These are phyloP conservation scores for Penicillium antarcticum DNA, from an alignment of 495 filamentous ascomycete species.

Conservation along the genomic window DNA sequence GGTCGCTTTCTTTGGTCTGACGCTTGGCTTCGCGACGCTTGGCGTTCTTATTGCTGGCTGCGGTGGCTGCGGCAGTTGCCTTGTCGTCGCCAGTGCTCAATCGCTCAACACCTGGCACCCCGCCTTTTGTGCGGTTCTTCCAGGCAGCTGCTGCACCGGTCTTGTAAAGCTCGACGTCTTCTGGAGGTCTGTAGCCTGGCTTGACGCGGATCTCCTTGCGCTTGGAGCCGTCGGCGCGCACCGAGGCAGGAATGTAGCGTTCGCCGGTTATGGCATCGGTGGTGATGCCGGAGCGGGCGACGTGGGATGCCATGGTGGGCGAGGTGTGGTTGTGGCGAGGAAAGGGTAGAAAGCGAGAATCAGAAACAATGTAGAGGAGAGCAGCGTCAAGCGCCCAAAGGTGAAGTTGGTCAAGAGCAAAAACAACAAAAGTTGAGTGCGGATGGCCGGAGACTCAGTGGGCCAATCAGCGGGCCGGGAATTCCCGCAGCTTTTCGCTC, in stretches of 20 bases:
- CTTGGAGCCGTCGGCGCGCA: constrained; percentile 80
- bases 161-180: constrained; percentile 96
- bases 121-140: constrained; percentile 73
- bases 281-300: constrained; percentile 67
- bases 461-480: constrained; percentile 45
- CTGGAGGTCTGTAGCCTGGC: constrained; percentile 89
- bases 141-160: constrained; percentile 85
- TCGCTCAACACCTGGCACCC: constrained; percentile 76
- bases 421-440: constrained; percentile 7
- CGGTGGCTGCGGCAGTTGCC: constrained; percentile 37
- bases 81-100: constrained; percentile 49
- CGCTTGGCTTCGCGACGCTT: constrained; percentile 87
- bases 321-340: neutral
- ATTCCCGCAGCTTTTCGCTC: constrained; percentile 43
- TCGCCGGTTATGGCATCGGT: constrained; percentile 68
- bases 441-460: constrained; percentile 22
- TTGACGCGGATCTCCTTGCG: constrained; percentile 89
- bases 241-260: constrained; percentile 82
- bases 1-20: constrained; percentile 66
- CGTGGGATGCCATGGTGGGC: constrained; percentile 24
- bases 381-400: constrained; percentile 1
- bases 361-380: neutral
- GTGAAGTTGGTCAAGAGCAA: neutral
- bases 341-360: neutral
- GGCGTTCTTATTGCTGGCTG: constrained; percentile 82